Conservation (phyloP, 1,139 yeast genomes). For the Wickerhamiella pararugosa region DNA sequence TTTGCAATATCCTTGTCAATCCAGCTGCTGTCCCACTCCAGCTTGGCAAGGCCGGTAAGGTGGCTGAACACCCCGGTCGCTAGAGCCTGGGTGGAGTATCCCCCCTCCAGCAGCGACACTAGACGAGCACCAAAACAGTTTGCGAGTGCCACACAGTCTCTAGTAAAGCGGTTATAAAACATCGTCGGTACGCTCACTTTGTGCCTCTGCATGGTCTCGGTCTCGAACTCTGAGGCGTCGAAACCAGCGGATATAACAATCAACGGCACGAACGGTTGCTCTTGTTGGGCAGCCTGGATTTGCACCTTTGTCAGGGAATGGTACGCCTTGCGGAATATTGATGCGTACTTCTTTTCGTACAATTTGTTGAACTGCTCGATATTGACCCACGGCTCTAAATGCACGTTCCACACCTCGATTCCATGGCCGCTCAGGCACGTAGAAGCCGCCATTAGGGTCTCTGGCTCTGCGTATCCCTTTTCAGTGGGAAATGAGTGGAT, state of each 20-base stretch:
- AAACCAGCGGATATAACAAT: constrained; percentile 73
- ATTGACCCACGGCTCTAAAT: constrained; percentile 48
- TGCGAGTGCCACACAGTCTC: constrained; percentile 55
- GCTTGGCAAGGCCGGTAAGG: constrained; percentile 46
- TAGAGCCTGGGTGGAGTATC: constrained; percentile 74
- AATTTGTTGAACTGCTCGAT: constrained; percentile 50
- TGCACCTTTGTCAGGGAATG: constrained; percentile 37
- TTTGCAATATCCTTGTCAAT: constrained; percentile 32
- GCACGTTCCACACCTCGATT: constrained; percentile 73
- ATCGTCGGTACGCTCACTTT: constrained; percentile 72
- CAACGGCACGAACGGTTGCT: constrained; percentile 40
- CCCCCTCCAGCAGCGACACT: constrained; percentile 68
- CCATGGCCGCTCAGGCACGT: constrained; percentile 70
- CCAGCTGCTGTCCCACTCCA: constrained; percentile 40
- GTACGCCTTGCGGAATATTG: constrained; percentile 51
- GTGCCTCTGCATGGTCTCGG: constrained; percentile 74
- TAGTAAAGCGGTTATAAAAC: constrained; percentile 59
- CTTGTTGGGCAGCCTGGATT: constrained; percentile 19
- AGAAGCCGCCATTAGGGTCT: constrained; percentile 60
- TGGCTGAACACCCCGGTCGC: constrained; percentile 72
- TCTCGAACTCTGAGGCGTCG: constrained; percentile 78
- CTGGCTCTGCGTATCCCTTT: constrained; percentile 58
- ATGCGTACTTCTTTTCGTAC: constrained; percentile 48
- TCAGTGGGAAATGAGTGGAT: constrained; percentile 82
- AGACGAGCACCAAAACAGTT: constrained; percentile 42